phyloP scores from a whole-genome alignment of 2,329 filamentous ascomycete genomes.

The Cordyceps cateniannulata region DNA sequence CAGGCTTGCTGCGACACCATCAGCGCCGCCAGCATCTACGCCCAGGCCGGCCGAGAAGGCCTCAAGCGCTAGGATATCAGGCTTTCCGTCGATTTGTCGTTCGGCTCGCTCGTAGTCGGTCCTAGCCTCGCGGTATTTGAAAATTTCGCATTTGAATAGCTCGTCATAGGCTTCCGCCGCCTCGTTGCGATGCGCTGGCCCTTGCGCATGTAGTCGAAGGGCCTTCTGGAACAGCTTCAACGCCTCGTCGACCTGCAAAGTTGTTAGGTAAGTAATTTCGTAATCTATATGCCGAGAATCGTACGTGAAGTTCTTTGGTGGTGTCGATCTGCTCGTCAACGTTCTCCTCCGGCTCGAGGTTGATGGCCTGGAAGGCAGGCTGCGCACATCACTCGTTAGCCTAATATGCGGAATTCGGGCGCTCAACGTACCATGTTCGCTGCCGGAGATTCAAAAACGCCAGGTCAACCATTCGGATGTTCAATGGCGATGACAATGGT shows the following conservation, averaged over 20 bases:
- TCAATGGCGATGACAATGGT: not conserved
- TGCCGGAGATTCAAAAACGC: conserved; percentile 6
- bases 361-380: conserved; percentile 77
- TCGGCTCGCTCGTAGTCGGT: conserved; percentile 77
- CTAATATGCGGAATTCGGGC: not conserved
- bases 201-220: conserved; percentile 85
- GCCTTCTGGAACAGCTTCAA: conserved; percentile 90
- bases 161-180: conserved; percentile 76
- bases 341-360: conserved; percentile 88
- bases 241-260: conserved; percentile 74
- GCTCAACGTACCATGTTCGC: conserved; percentile 5
- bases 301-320: conserved; percentile 81
- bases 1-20: conserved; percentile 72
- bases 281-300: conserved; percentile 8
- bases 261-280: not conserved
- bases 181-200: conserved; percentile 65
- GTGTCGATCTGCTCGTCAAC: conserved; percentile 89
- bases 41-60: conserved; percentile 46
- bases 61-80: conserved; percentile 35
- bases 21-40: conserved; percentile 54
- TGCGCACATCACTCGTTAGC: conserved; percentile 21
- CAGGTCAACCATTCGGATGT: conserved; percentile 1
- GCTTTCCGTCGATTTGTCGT: conserved; percentile 43
- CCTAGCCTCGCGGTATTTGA: conserved; percentile 79
- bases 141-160: conserved; percentile 88